phyloP scores from a whole-genome alignment of 2,329 filamentous ascomycete genomes.

The Hymenoscyphus linearis region DNA sequence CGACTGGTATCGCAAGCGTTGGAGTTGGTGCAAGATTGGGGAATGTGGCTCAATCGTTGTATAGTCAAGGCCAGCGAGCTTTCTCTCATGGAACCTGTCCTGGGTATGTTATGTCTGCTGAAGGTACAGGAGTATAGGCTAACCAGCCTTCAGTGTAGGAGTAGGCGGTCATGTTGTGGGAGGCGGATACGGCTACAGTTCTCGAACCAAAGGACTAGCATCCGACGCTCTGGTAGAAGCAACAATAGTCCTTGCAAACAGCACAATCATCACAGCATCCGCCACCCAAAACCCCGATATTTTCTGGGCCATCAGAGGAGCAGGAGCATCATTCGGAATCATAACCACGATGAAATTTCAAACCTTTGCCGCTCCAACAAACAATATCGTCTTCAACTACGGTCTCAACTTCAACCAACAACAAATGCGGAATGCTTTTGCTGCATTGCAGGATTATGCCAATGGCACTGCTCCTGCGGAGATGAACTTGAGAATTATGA shows the following conservation, averaged over 20 bases:
- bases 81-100: conserved; percentile 42
- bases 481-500: conserved; percentile 18
- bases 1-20: conserved; percentile 28
- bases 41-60: conserved; percentile 37
- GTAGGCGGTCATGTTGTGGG: conserved; percentile 17
- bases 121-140: neutral
- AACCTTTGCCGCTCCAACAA: conserved; percentile 48
- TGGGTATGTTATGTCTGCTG: conserved; percentile 16
- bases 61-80: conserved; percentile 32
- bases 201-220: conserved; percentile 17
- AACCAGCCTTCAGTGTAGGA: conserved; percentile 6
- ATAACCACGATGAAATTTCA: conserved; percentile 30
- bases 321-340: conserved; percentile 33
- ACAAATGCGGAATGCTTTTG: conserved; percentile 4
- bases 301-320: conserved; percentile 40
- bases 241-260: conserved; percentile 15
- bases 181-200: conserved; percentile 19
- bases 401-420: conserved; percentile 4
- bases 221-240: conserved; percentile 16
- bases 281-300: conserved; percentile 39
- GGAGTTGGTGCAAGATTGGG: conserved; percentile 40
- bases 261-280: conserved; percentile 33
- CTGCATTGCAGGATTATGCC: conserved; percentile 14
- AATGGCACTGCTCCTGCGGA: conserved; percentile 13
- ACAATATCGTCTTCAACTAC: conserved; percentile 14